These are phyloP conservation scores for Mucor ambiguus DNA, from an alignment of 371 early-diverging fungal genomes.

Conservation along the genomic window DNA sequence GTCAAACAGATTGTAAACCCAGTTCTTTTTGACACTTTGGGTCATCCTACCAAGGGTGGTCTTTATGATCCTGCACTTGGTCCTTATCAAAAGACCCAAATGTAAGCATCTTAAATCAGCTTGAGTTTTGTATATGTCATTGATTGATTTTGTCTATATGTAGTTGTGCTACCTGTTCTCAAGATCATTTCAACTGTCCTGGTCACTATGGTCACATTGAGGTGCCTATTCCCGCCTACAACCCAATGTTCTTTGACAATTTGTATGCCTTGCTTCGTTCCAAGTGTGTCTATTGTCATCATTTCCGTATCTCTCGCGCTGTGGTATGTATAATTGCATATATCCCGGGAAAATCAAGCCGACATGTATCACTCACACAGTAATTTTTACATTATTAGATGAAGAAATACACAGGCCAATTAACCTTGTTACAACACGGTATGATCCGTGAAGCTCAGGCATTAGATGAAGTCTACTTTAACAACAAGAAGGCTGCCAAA, in stretches of 20 bases:
- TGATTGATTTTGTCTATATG: conserved; percentile 2
- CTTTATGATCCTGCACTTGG: conserved; percentile 98
- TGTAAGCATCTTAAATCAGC: conserved; percentile 46
- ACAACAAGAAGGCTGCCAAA: conserved; percentile 49
- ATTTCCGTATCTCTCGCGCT: conserved; percentile 74
- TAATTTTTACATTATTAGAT: conserved; percentile 24
- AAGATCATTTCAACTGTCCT: conserved; percentile 86
- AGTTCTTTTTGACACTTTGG: conserved; percentile 88
- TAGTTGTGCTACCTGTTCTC: conserved; percentile 90
- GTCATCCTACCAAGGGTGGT: conserved; percentile 92
- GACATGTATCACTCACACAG: no score
- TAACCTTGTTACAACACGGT: conserved; percentile 77
- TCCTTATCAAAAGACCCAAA: conserved; percentile 77
- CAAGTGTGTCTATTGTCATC: conserved; percentile 91
- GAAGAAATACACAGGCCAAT: conserved; percentile 59
- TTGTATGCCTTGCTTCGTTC: conserved; percentile 87
- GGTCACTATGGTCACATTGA: conserved; percentile 99
- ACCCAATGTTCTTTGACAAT: conserved; percentile 92
- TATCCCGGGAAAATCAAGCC: not conserved
- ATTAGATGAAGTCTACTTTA: conserved; percentile 61
- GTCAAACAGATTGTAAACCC: conserved; percentile 94
- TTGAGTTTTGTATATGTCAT: not conserved
- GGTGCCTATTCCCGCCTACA: conserved; percentile 94
- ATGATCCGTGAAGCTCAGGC: conserved; percentile 82
- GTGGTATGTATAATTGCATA: conserved; percentile 48